Evolutionary conservation across 192 early-diverging fungal species (phyloP).

Genomic region (Coemansia sp.): DNA sequence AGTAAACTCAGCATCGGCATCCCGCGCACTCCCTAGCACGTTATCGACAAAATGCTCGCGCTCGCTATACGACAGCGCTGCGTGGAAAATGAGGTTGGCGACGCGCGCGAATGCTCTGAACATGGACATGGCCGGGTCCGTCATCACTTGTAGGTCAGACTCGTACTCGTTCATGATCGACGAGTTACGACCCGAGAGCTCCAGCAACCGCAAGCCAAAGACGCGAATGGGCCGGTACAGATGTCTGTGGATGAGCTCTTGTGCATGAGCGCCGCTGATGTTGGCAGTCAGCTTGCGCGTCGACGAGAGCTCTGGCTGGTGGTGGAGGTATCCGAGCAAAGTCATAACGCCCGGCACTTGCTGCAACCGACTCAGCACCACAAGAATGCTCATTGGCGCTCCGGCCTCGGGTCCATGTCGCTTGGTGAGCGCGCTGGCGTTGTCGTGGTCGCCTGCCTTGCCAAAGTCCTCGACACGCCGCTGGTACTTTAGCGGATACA

Average conservation of each 20-base stretch:
- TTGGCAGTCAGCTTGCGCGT: constrained; percentile 10
- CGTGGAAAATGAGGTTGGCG: constrained; percentile 62
- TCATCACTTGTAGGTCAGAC: constrained; percentile 56
- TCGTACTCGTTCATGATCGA: constrained; percentile 77
- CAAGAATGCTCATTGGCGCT: constrained; percentile 49
- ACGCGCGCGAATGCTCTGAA: constrained; percentile 80
- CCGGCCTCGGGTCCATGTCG: constrained; percentile 23
- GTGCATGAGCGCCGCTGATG: constrained; percentile 5
- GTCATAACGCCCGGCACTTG: constrained; percentile 72
- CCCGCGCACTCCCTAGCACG: constrained; percentile 57
- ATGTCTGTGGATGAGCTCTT: constrained; percentile 11
- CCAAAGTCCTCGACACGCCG: constrained; percentile 33
- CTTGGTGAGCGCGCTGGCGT: constrained; percentile 20
- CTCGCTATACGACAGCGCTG: constrained; percentile 60
- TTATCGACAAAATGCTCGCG: constrained; percentile 68
- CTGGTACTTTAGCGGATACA: constrained; percentile 76
- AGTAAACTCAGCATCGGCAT: constrained; percentile 62
- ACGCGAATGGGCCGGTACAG: constrained; percentile 35
- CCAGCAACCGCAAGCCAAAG: constrained; percentile 75
- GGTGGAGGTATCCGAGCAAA: constrained; percentile 59
- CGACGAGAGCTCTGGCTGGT: constrained; percentile 26
- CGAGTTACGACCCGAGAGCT: constrained; percentile 77
- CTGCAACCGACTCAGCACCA: constrained; percentile 62
- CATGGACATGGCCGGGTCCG: constrained; percentile 77
- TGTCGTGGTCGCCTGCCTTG: constrained; percentile 6